Evolutionary conservation across 2,329 filamentous ascomycete species (phyloP), one percentile per base, ranked within the genome.

Genomic region (Paramyrothecium sp.): DNA sequence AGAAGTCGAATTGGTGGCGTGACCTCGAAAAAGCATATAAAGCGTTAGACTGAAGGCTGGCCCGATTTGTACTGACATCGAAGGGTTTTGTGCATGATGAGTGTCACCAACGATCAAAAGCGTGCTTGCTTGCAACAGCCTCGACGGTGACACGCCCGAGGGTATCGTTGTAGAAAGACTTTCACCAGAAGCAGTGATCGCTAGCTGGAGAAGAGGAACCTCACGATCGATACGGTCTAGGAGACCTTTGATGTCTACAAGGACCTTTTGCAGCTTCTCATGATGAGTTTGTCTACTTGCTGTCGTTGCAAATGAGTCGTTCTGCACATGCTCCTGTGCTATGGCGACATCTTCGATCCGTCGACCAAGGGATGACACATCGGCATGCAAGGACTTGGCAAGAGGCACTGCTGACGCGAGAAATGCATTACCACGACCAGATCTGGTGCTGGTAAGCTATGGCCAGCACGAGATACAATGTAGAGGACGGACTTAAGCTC

Each of bases 21-120:
- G 92, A 2, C 92, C 90, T 2, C 88, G 81, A 67, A 98, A 99
- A 1, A 98, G 82, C 92, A 98, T 97, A 73, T 98, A 99, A 63
- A 98, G 77, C 0, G 93, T 96, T 8, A 98, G 73, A 0, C 85
- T 89, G 67, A 97, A 98, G 0, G 88, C 85, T 0, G 94, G 92
- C 0, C 95, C 95, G 58, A 98, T 89, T 68, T 97, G 92, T 50
- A 91, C 86, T 0, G 89, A 82, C 11, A 78, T 75, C 0, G 77
- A 81, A 7, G 88, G 83, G 46, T 85, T 79, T 61, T 86, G 81
- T 2, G 85, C 84, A 72, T 95, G 97, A 61, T 92, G 89, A 0
- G 88, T 89, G 71, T 99, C 95, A 3, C 92, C 92, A 49, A 92
- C 84, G 26, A 89, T 96, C 52, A 98, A 80, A 62, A 97, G 89